Evolutionary conservation across 31 red algal genomes (phyloP).

Genomic region (Odonthalia washingtoniensis): DNA sequence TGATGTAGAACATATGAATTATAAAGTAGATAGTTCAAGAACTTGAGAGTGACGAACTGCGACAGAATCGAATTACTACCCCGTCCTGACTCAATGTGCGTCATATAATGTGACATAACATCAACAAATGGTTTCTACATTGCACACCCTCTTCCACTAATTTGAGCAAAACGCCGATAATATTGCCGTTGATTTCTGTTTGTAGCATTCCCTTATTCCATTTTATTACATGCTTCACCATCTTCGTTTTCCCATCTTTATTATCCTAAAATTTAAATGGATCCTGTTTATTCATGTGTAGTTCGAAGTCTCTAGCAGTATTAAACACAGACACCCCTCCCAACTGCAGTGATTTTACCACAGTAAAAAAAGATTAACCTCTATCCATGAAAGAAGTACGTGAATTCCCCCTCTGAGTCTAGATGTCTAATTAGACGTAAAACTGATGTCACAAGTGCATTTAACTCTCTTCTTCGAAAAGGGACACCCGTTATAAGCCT

Average conservation of each 20-base stretch:
- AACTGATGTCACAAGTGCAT: too few relatives aligned
- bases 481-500: too few relatives aligned
- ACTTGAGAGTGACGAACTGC: neutral
- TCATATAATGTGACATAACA: neutral
- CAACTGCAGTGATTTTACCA: neutral
- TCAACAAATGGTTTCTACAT: constrained; percentile 6
- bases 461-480: too few relatives aligned
- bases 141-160: too few relatives aligned
- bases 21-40: constrained; percentile 3
- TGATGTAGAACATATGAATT: neutral
- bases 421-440: too few relatives aligned
- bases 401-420: too few relatives aligned
- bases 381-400: too few relatives aligned
- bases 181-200: too few relatives aligned
- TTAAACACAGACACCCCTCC: neutral
- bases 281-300: neutral
- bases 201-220: too few relatives aligned
- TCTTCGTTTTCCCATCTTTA: neutral
- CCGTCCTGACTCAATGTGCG: neutral
- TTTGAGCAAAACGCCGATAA: too few relatives aligned
- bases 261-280: neutral
- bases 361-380: too few relatives aligned
- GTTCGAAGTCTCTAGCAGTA: neutral
- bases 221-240: too few relatives aligned
- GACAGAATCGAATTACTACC: neutral